Base-by-base conservation (phyloP, 331 rosid genomes). In the Cydonia oblonga region DNA sequence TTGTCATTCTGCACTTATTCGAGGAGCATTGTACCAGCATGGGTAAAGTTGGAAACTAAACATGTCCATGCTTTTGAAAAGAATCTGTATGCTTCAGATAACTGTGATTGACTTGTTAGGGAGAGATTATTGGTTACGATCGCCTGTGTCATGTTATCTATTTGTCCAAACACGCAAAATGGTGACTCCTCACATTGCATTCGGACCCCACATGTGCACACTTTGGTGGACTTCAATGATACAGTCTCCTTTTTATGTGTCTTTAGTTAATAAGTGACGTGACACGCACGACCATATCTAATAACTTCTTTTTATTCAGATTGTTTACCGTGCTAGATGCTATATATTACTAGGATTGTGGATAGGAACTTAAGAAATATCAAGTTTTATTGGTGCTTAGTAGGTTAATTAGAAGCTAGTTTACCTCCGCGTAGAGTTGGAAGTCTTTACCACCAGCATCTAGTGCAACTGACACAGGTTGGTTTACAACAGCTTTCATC, bases 401-500 rank as follows among this genome's bases (percentile, higher is more conserved):
- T 22, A 15, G 20, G 11, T 25, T 42, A 5, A 4, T n/a, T 56
- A 29, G 19, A 16, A 63, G 33, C 26, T 10, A 58, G 23, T 28
- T 74, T 54, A 84, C 96, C 91, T 90, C 81, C 0, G 85, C 83
- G 82, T 92, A 92, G 69, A 92, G 90, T 56, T 86, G 91, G 68
- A 90, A 84, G 56, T 81, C 84, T 42, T 15, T 75, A 18, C 90
- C 98, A 1, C 75, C 81, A 0, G 91, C 96, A n/a, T 90, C 90
- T 14, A 92, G 77, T 70, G 96, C 87, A 16, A 88, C 96, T 1
- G 96, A 88, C 4, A 88, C 70, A 64, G 98, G 96, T 81, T 92
- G 90, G 78, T 90, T 83, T 5, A 90, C 93, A 14, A 73, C 93
- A 23, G 90, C 96, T 74, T 88, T 81, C 71, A 87, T 82, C 72